A percentile compares a stretch with the other conserved stretches of the same genome.
Conservation (phyloP, 2,329 filamentous ascomycete species). For the Fusarium globosum region DNA sequence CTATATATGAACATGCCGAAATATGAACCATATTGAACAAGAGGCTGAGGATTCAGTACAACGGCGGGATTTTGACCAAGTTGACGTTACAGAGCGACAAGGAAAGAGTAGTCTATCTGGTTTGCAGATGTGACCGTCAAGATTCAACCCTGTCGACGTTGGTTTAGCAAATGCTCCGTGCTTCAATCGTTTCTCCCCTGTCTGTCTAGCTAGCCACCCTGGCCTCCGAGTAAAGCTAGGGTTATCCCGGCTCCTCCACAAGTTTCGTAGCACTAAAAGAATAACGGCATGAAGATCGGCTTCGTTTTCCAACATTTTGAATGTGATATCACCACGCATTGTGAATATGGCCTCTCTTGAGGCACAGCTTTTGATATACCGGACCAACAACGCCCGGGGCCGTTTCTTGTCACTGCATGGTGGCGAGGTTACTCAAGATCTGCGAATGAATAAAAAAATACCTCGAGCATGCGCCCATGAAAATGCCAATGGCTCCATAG, state of each 20-base stretch:
- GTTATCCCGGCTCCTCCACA: conserved; percentile 47
- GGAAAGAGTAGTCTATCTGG: conserved; percentile 2
- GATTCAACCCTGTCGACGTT: conserved; percentile 34
- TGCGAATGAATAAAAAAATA: conserved; percentile 28
- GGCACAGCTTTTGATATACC: conserved; percentile 7
- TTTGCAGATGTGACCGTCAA: conserved; percentile 14
- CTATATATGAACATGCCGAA: not conserved
- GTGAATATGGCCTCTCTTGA: conserved; percentile 7
- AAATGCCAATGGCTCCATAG: conserved; percentile 38
- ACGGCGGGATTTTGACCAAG: not conserved
- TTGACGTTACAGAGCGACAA: not conserved
- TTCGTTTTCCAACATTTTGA: conserved; percentile 21
- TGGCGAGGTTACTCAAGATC: conserved; percentile 32
- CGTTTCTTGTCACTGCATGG: conserved; percentile 15
- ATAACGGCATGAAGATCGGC: conserved; percentile 38
- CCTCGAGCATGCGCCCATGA: conserved; percentile 34
- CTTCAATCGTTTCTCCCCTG: conserved; percentile 37
- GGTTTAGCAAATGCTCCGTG: conserved; percentile 47
- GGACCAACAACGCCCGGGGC: conserved; percentile 12
- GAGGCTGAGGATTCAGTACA: not conserved
- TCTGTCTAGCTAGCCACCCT: conserved; percentile 42
- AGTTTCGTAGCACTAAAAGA: conserved; percentile 40
- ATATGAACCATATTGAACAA: not conserved
- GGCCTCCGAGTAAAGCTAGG: conserved; percentile 40
- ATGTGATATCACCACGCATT: conserved; percentile 30